Base-by-base conservation (phyloP, 1,284 basidiomycete species). In the Stygiomarasmius scandens region DNA sequence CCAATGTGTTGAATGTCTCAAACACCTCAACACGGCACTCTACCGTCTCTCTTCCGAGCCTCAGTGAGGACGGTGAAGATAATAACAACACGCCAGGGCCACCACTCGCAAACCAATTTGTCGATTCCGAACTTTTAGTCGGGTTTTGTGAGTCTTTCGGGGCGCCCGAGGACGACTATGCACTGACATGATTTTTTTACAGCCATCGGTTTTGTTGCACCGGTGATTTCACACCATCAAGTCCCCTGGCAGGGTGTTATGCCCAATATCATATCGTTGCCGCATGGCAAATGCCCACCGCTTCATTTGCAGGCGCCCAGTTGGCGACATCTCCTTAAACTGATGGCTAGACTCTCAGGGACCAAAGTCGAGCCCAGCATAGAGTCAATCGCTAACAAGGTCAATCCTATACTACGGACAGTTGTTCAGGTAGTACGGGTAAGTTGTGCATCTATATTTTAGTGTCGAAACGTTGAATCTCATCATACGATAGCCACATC, bases 401-500 rank as follows among this genome's bases (percentile, higher is more conserved):
- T 78, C 2, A 80, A 84, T 6, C 74, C 87, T 57, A 81, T 79
- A 59, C 71, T 92, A 43, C 83, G 90, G 43, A 84, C 86, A 0
- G 87, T 92, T 0, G 73, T 92, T 54, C 89, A 91, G 64, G 90
- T 92, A 64, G 77, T 90, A 54, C 89, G 84, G 77, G 89, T 89
- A 61, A 59, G 77, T 59, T 22, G 53, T 50, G 49, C 55, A 47
- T 32, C 24, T 36, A 54, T 23, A 43, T 4, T 45, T 27, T 10
- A 25, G 12, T n/a, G n/a, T 19, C 16, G 41, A 27, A 24, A 24
- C 52, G 6, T 10, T n/a, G n/a, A 62, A 41, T 53, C 60, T 24
- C 61, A 44, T 23, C 9, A 46, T 55, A 23, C 43, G 46, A 55
- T 58, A 89, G 87, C 76, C 84, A 23, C 83, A 86, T 66, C 81